Percentiles rank a stretch among this genome's conserved stretches.
These are phyloP conservation scores for Bruguiera hainesii DNA, from an alignment of 441 rosid genomes.

Conservation along the genomic window DNA sequence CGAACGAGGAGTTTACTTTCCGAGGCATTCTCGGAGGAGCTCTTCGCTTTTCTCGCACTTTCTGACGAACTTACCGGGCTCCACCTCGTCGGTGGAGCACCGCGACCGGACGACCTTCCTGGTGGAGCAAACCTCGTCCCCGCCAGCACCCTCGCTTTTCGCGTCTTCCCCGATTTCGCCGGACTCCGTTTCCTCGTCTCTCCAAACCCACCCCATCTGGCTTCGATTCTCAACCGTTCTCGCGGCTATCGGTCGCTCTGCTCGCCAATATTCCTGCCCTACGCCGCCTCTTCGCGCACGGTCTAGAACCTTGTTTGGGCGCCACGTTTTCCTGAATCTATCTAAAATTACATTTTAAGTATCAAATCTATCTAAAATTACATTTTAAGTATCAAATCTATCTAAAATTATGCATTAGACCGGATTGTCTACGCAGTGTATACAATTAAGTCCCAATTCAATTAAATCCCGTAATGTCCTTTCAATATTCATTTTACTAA, in stretches of 20 bases:
- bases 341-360: too few relatives aligned
- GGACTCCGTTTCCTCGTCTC: slow-evolving; percentile 38
- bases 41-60: slow-evolving; percentile 88
- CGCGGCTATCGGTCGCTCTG: background rate
- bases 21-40: slow-evolving; percentile 60
- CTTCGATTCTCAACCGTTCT: background rate
- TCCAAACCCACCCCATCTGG: slow-evolving; percentile 84
- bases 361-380: too few relatives aligned
- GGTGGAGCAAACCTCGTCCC: slow-evolving; percentile 47
- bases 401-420: too few relatives aligned
- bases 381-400: too few relatives aligned
- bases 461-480: too few relatives aligned
- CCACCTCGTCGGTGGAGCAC: slow-evolving; percentile 85
- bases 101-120: slow-evolving; percentile 53
- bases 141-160: background rate
- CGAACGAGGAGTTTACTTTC: slow-evolving; percentile 39
- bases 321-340: too few relatives aligned
- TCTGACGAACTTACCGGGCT: slow-evolving; percentile 67
- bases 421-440: too few relatives aligned
- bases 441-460: too few relatives aligned
- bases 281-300: too few relatives aligned
- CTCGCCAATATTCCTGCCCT: too few relatives aligned
- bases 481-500: too few relatives aligned
- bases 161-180: slow-evolving; percentile 22
- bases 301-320: too few relatives aligned